Evolutionary conservation across 2,329 filamentous ascomycete genomes (phyloP), one percentile per base, ranked within the genome.

Genomic region (Bipolaris bicolor): DNA sequence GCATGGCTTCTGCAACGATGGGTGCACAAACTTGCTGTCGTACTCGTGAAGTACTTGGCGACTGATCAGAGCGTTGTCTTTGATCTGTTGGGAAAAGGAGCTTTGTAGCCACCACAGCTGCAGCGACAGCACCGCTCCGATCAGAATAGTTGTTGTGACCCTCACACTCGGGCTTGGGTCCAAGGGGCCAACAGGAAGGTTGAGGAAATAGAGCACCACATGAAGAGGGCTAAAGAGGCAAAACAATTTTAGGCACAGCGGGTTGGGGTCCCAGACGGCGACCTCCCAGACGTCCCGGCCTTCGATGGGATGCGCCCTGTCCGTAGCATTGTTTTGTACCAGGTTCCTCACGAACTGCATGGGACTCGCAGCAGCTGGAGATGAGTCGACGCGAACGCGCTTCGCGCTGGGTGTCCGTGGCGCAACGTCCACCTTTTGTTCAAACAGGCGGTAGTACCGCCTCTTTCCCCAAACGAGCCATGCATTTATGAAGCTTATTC

Each of bases 1-100:
- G 63, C 96, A 90, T 5, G 90, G 82, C 7, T 90, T 90, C 66
- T 96, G 90, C n/a, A 96, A 85, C 10, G 88, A 85, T 2, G 95
- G 95, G 70, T 96, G 92, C 1, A 99, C 95, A 71, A 90, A 97
- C 79, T 99, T 99, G 66, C 87, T 91, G 73, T 98, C 92, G 73
- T 99, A 99, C 78, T 99, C 95, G 73, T 92, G 89, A 78, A 98
- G 83, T 5, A 98, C 94, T 77, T 98, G 91, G 67, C 90, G 92
- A 66, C 96, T 92, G 57, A 99, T 90, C 45, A 97, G 84, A 2
- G 88, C 83, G 1, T 86, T 86, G 75, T 99, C 95, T 73, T 92
- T 96, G 59, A 86, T 86, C 74, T 98, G 93, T 73, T 94, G 93
- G 3, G 86, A 83, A 76, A 94, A 98, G 33, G 83, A 87, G 2